phyloP scores from a whole-genome alignment of 306 rosid species.

The Clitoria ternatea region DNA sequence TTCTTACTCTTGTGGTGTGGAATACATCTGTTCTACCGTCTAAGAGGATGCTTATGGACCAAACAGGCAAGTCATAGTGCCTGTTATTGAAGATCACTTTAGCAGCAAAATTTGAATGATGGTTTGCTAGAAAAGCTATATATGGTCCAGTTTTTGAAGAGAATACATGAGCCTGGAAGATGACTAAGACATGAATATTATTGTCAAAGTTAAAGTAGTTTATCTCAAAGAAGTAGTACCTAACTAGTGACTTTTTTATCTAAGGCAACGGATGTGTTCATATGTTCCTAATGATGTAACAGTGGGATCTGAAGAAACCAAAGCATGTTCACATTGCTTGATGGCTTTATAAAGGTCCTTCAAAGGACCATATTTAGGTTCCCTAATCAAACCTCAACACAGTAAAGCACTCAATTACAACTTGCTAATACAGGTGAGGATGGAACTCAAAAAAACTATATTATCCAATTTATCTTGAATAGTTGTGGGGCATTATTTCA shows the following conservation, averaged over 20 bases:
- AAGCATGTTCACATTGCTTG: conserved; percentile 70
- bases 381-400: conserved; percentile 70
- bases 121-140: conserved; percentile 88
- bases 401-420: conserved; percentile 17
- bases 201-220: background rate
- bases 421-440: background rate
- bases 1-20: conserved; percentile 82
- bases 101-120: conserved; percentile 49
- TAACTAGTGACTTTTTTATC: background rate
- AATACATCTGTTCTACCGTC: conserved; percentile 71
- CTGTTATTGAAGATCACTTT: conserved; percentile 63
- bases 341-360: conserved; percentile 81
- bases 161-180: conserved; percentile 74
- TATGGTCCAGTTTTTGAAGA: conserved; percentile 52
- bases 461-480: background rate
- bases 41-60: conserved; percentile 97
- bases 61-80: conserved; percentile 80
- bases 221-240: background rate
- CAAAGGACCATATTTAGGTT: conserved; percentile 85
- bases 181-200: conserved; percentile 14
- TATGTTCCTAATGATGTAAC: conserved; percentile 70
- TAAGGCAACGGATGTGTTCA: conserved; percentile 57
- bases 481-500: background rate
- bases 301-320: conserved; percentile 80
- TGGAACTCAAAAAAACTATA: too few relatives aligned